Evolutionary conservation across 1,139 yeast species (phyloP).

Genomic region (Groenewaldozyma sp.): DNA sequence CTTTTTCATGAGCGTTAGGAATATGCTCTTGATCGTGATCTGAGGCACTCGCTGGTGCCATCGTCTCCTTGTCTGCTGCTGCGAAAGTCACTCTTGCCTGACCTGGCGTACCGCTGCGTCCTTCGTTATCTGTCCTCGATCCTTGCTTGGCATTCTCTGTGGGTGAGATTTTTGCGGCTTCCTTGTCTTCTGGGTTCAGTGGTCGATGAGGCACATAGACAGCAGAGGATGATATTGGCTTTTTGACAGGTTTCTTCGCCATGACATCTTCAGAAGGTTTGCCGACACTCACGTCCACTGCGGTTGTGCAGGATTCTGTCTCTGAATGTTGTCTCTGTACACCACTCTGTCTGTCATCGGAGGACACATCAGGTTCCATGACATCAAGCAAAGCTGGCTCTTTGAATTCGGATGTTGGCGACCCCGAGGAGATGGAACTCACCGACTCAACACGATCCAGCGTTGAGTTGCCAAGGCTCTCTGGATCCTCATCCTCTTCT

Average conservation of each 20-base stretch:
- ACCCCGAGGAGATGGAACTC: background rate
- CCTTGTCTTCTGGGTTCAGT: conserved; percentile 5
- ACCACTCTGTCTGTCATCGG: too few species aligned
- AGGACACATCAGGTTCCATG: too few species aligned
- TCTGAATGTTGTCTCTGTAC: too few species aligned
- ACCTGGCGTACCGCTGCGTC: background rate
- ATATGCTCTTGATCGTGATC: background rate
- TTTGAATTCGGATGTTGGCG: background rate
- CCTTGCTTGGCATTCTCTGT: background rate
- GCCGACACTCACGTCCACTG: background rate
- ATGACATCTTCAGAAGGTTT: background rate
- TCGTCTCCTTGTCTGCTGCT: background rate
- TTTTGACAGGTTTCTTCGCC: background rate
- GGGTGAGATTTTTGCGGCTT: background rate
- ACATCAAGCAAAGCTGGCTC: too few species aligned
- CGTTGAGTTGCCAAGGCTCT: background rate
- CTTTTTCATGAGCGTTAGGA: background rate
- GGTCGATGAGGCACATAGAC: conserved; percentile 57
- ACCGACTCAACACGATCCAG: background rate
- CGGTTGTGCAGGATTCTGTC: too few species aligned
- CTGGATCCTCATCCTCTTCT: background rate
- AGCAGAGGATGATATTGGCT: conserved; percentile 37
- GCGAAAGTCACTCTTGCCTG: background rate
- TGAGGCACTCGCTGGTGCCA: background rate
- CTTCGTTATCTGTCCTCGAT: background rate